Conservation (phyloP, 257 asterid genomes). For the Ajuga chamaepitys region DNA sequence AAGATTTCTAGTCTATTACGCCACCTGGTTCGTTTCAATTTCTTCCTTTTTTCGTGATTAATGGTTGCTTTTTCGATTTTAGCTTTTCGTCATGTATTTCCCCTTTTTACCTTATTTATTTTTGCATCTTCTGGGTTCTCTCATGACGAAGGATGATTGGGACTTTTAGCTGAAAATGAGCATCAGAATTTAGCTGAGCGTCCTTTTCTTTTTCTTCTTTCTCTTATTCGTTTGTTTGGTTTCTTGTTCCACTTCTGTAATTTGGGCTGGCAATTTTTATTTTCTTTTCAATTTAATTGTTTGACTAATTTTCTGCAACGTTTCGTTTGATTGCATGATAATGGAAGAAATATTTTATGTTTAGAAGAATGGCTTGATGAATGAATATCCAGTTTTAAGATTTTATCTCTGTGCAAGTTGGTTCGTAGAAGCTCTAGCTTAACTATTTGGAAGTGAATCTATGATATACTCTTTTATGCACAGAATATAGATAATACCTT, state of each 20-base stretch:
- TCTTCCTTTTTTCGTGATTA: background rate
- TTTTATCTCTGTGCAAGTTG: background rate
- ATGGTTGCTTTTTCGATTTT: background rate
- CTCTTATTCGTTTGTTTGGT: background rate
- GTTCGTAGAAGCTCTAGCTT: background rate
- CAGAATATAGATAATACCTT: background rate
- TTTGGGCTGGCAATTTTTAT: too few relatives aligned
- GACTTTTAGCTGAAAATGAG: background rate
- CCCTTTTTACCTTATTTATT: background rate
- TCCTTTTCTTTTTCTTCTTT: background rate
- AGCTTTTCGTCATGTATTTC: background rate
- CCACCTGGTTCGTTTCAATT: constrained; percentile 38
- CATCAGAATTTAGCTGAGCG: background rate
- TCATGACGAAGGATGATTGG: background rate
- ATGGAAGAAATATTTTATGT: background rate
- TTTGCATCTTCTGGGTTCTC: background rate
- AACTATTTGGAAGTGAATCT: background rate
- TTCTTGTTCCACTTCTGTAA: background rate
- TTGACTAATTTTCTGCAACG: background rate
- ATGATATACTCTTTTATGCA: background rate
- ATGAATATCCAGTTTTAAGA: background rate
- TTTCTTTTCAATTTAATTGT: background rate
- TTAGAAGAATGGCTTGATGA: background rate
- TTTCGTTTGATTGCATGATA: background rate
- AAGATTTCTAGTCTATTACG: constrained; percentile 60